Base-by-base conservation (phyloP, 1,284 basidiomycete species). In the Fomitopsis betulina region DNA sequence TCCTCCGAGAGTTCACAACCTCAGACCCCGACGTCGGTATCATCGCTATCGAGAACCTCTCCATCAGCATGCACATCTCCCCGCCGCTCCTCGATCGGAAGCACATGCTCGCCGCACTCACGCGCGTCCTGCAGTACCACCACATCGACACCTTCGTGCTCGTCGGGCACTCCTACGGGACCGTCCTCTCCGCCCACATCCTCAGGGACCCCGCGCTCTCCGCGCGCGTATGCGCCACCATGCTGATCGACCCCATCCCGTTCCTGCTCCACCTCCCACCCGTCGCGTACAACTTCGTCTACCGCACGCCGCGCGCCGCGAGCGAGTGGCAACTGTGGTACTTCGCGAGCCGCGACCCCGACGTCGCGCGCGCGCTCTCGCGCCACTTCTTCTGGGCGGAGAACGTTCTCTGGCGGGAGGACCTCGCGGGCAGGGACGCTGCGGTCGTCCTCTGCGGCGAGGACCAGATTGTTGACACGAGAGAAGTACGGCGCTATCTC, bases 291-390 rank as follows among this genome's bases (percentile, higher is more conserved):
- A 87, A 87, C 68, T 87, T 88, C 61, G 72, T 87, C 39, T 86
- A 87, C 70, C 80, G 86, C 13, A 15, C 63, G 0, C 85, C 86
- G 1, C 67, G 65, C 45, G 62, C 64, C 1, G 83, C 83, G 40
- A 82, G 84, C 64, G 83, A 87, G 62, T 86, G 84, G 83, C 75
- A 85, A 69, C 63, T 87, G 57, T 87, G 84, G 83, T 88, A 84
- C 66, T 87, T 88, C 62, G 78, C 85, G 19, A 80, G 79, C 53
- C 78, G 80, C 9, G 86, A 88, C 60, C 73, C 83, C 10, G 86
- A 88, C 65, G 76, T 86, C 47, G 77, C 84, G 45, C 76, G 82
- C 7, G 77, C 82, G 27, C 75, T 88, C 12, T 73, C 77, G 9
- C 72, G 86, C 2, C 77, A 83, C 54, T 87, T 88, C 67, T 87